These are phyloP conservation scores for Corylus americana DNA, from an alignment of 306 rosid species.

Conservation along the genomic window DNA sequence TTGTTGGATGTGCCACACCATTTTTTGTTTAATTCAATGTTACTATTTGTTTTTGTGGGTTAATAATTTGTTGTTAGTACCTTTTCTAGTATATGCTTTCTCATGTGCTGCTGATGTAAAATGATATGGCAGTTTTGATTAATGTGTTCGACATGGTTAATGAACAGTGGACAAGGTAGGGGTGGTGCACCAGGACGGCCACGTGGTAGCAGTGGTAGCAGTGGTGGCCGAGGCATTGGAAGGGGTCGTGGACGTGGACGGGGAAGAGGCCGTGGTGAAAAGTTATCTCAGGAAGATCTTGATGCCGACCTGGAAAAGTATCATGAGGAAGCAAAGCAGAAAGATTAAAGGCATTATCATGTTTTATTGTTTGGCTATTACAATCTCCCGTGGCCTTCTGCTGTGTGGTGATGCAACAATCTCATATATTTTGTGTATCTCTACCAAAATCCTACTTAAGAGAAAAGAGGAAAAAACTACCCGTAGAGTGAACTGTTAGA, in stretches of 20 bases:
- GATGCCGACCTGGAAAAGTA: slow-evolving; percentile 97
- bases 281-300: slow-evolving; percentile 86
- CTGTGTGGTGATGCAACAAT: slow-evolving; percentile 44
- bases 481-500: slow-evolving; percentile 46
- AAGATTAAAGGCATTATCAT: slow-evolving; percentile 42
- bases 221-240: slow-evolving; percentile 66
- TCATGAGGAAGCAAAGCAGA: slow-evolving; percentile 83
- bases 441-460: slow-evolving; percentile 44
- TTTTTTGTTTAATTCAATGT: not conserved
- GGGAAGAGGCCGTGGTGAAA: slow-evolving; percentile 64
- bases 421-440: slow-evolving; percentile 53
- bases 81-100: slow-evolving; percentile 3
- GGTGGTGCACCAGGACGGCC: slow-evolving; percentile 55
- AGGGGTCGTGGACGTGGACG: slow-evolving; percentile 47
- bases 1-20: not conserved
- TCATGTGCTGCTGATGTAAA: not conserved
- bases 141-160: slow-evolving; percentile 22
- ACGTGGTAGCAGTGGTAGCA: slow-evolving; percentile 61
- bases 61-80: not conserved
- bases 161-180: slow-evolving; percentile 66
- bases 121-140: slow-evolving; percentile 18
- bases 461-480: slow-evolving; percentile 36
- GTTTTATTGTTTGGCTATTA: slow-evolving; percentile 46
- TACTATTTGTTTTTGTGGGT: too few species aligned
- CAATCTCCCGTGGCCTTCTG: slow-evolving; percentile 45